Evolutionary conservation across 139 green algal genomes (phyloP), one percentile per base, ranked within the genome.

Genomic region (Chlorokybus atmophyticus): DNA sequence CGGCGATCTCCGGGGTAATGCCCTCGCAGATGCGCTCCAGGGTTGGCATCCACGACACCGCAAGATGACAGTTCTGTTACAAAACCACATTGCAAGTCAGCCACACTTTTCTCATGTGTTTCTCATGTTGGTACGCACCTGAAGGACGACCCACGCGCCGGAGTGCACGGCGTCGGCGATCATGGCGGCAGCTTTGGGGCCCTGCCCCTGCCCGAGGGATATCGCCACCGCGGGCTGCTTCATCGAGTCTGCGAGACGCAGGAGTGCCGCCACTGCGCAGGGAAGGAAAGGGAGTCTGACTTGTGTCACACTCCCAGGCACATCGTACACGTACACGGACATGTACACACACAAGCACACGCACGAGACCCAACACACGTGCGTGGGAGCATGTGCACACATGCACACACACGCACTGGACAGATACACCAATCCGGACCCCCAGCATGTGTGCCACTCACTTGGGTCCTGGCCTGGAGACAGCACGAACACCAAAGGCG

Each of bases 11-110:
- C 19, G 50, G 23, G 4, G 52, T 52, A 2, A 70, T 66, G 1
- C 24, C 32, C 69, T 90, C 79, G 57, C 80, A 77, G 32, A 88
- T 82, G 26, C 76, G 71, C 62, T 88, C 82, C 60, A 91, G 59
- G 2, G 68, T 77, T 21, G 78, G 73, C 82, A 88, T 85, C 78
- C 80, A 88, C 35, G 67, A 79, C 24, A 81, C 66, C 1, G 81
- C 79, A 29, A 88, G 67, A 66, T 87, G 82, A 70, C 78, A 85
- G 71, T 85, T 86, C 68, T 83, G 79, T 44, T n/a, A n/a, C n/a
- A n/a, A n/a, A n/a, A n/a, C n/a, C n/a, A n/a, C n/a, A n/a, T n/a
- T n/a, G n/a, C n/a, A n/a, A n/a, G n/a, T n/a, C n/a, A n/a, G n/a
- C n/a, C n/a, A n/a, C n/a, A n/a, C n/a, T n/a, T n/a, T n/a, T n/a